These are phyloP conservation scores for Iberis pinnata DNA, from an alignment of 345 rosid genomes.

Conservation along the genomic window DNA sequence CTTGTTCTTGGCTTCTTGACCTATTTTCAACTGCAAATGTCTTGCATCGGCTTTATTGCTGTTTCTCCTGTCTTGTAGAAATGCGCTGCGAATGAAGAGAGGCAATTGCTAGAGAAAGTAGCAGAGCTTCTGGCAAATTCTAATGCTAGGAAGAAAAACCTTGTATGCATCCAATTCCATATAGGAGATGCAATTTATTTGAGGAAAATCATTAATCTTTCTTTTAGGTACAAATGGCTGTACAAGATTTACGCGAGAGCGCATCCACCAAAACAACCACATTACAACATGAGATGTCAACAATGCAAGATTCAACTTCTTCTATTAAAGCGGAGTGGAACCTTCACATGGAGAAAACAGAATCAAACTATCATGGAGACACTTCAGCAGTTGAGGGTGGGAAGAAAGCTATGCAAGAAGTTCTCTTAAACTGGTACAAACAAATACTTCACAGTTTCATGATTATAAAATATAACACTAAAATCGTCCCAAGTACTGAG, in stretches of 20 bases:
- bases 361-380: constrained; percentile 58
- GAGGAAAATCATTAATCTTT: not conserved
- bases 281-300: constrained; percentile 84
- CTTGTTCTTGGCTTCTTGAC: constrained; percentile 12
- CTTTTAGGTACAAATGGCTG: constrained; percentile 79
- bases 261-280: constrained; percentile 63
- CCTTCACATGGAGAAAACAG: constrained; percentile 71
- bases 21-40: constrained; percentile 4
- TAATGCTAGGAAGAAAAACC: constrained; percentile 79
- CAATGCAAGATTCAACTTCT: constrained; percentile 76
- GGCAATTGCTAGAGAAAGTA: constrained; percentile 75
- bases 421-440: constrained; percentile 72
- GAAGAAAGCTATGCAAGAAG: constrained; percentile 69
- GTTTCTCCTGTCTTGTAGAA: constrained; percentile 40
- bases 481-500: not conserved
- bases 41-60: not conserved
- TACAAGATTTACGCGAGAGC: constrained; percentile 73
- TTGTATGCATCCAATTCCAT: constrained; percentile 37
- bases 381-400: constrained; percentile 67
- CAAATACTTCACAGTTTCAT: not conserved
- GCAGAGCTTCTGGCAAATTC: constrained; percentile 82
- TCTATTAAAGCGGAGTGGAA: constrained; percentile 76
- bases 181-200: not conserved
- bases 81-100: constrained; percentile 83
- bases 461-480: not conserved